Evolutionary conservation across 257 asterid species (phyloP), one percentile per base, ranked within the genome.

Genomic region (Plantago elongata): DNA sequence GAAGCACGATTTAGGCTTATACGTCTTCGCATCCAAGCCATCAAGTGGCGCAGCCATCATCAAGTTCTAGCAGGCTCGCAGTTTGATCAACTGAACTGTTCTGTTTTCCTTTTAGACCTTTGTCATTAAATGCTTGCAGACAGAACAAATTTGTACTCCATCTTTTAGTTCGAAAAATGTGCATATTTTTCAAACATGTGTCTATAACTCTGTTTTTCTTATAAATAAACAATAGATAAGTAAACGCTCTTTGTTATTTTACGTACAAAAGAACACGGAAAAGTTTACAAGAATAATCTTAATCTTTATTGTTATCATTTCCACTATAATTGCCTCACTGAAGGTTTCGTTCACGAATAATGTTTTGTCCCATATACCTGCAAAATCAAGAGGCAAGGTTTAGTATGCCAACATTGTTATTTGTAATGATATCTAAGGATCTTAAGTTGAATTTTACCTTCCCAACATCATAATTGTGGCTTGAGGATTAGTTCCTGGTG

Each of bases 11-110:
- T 83, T 93, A 0, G 94, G 94, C 50, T 75, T 81, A 14, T 93
- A 80, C 67, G 22, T 89, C 30, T 93, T 93, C 67, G 96, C 97
- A 42, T 93, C 99, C 44, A 89, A 93, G 78, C 97, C 97, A 9
- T 89, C 99, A 9, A 85, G 99, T 15, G 99, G 99, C 55, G 97
- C 97, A 8, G 99, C 97, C 81, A 78, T 93, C 27, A 47, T 93
- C 76, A 75, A 89, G 37, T 56, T 83, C 63, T 80, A 83, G 77
- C 7, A 6, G 54, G 30, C 9, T 61, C 1, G 6, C 29, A 27
- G 16, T 51, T 38, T 2, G 13, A 10, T 56, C 56, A 34, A 7
- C 58, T 14, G 45, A 13, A 42, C 38, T 9, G 58, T 37, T 52
- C 27, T 22, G 27, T 22, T 22, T 22, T 22, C 27, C 27, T 22